Evolutionary conservation across 1,284 basidiomycete species (phyloP).

Genomic region (Ceratobasidium sp.): DNA sequence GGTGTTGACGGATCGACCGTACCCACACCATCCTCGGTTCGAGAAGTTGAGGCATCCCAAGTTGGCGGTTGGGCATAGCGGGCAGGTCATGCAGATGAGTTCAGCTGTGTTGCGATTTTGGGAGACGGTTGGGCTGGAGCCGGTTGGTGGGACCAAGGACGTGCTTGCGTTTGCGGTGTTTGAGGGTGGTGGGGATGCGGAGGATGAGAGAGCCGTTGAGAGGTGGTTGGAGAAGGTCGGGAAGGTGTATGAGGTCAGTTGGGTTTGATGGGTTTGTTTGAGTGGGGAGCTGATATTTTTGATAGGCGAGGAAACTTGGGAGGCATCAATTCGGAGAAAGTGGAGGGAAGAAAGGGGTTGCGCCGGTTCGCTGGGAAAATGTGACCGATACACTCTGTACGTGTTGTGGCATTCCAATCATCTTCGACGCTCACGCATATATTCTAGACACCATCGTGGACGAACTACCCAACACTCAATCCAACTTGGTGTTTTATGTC

Average conservation of each 20-base stretch:
- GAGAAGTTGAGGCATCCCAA: conserved; percentile 68
- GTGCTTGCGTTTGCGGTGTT: conserved; percentile 75
- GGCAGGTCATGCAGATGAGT: conserved; percentile 68
- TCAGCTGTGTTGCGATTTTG: conserved; percentile 81
- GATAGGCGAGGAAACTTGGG: conserved; percentile 73
- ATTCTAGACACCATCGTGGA: conserved; percentile 67
- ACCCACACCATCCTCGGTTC: conserved; percentile 26
- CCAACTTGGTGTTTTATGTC: conserved; percentile 74
- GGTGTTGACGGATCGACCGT: conserved; percentile 45
- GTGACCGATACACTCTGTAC: conserved; percentile 74
- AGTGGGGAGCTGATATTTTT: not conserved
- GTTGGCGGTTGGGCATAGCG: conserved; percentile 63
- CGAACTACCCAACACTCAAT: conserved; percentile 60
- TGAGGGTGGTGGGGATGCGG: conserved; percentile 65
- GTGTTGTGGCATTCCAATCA: conserved; percentile 46
- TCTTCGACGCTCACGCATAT: not conserved
- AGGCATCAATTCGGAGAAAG: conserved; percentile 66
- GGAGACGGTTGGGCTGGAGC: conserved; percentile 82
- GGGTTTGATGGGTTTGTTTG: conserved; percentile 16
- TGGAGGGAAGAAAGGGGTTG: conserved; percentile 67
- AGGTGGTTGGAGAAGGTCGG: conserved; percentile 71
- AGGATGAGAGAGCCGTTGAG: conserved; percentile 63
- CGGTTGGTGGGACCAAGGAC: conserved; percentile 76
- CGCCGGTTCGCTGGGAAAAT: conserved; percentile 72
- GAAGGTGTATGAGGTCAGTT: conserved; percentile 69